Base-by-base conservation (phyloP, 768 basidiomycete species). In the Suillus subluteus region DNA sequence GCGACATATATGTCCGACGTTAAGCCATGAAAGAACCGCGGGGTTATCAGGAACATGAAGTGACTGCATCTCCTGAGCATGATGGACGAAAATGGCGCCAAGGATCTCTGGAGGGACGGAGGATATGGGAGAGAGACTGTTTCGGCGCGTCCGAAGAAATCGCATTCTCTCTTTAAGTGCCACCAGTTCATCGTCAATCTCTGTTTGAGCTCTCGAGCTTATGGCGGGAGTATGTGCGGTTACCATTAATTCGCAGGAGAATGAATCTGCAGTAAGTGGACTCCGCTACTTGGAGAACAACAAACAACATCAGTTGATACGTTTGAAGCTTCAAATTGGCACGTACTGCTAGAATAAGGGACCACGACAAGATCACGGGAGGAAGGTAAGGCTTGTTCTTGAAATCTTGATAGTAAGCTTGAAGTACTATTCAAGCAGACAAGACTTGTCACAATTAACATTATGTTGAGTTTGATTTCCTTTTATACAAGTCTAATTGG, bases 101-200 rank as follows among this genome's bases (percentile, higher is more conserved):
- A 68, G 66, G 11, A 68, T 23, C 61, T 68, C 67, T 48, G 59
- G 58, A 15, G 67, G 66, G 4, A 68, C 26, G 26, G 48, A 38
- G 16, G 66, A 67, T 4, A 68, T 43, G 16, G 18, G 59, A 21
- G 66, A 61, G 48, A 68, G 16, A 21, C 6, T 21, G 52, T 68
- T 68, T 30, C 66, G 58, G 12, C 38, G 38, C 2, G 9, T 55
- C 32, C 46, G 65, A 63, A 67, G 67, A 62, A 32, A 16, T 44
- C 50, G 40, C 41, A 67, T 54, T 16, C 26, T 52, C 21, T 56
- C 37, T 26, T 43, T 23, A n/a, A 55, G 52, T 6, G 44, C 32
- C 26, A 0, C 32, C 23, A 68, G 52, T 38, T 67, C 62, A 21
- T 62, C 16, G 13, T 68, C 67, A 35, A 67, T 62, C 3, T 62